Evolutionary conservation across 192 early-diverging fungal genomes (phyloP).

Genomic region (Mortierella antarctica): DNA sequence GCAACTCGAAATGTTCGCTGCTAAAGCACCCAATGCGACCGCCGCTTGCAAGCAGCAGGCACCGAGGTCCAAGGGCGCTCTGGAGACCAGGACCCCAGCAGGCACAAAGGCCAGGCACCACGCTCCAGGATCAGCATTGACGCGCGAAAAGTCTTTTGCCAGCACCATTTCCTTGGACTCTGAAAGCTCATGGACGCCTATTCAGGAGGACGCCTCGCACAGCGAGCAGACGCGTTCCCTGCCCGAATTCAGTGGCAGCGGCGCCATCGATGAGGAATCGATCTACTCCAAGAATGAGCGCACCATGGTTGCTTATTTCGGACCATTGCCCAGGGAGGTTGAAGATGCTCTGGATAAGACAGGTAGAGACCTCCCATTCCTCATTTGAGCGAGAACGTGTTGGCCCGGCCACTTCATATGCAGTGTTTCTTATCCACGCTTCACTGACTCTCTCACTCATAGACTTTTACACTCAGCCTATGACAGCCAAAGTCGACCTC

Average conservation of each 20-base stretch:
- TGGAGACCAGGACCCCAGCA: not conserved
- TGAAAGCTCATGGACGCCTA: constrained; percentile 18
- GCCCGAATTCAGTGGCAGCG: not conserved
- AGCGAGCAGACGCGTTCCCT: not conserved
- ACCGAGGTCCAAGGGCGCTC: not conserved
- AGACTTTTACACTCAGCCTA: constrained; percentile 46
- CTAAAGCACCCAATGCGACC: constrained; percentile 27
- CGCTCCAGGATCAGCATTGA: not conserved
- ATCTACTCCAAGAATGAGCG: constrained; percentile 42
- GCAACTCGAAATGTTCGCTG: constrained; percentile 32
- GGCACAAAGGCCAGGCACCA: not conserved
- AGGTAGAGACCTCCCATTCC: constrained; percentile 5
- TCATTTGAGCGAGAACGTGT: not conserved
- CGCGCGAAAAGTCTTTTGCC: not conserved
- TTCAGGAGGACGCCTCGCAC: not conserved
- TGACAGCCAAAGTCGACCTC: constrained; percentile 41
- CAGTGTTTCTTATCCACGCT: not conserved
- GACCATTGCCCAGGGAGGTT: constrained; percentile 44
- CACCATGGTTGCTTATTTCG: constrained; percentile 45
- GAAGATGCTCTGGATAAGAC: constrained; percentile 38
- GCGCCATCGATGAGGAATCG: constrained; percentile 36
- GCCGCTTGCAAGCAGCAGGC: constrained; percentile 4
- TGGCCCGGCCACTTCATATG: not conserved
- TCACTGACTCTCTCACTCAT: not conserved
- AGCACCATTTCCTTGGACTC: not conserved